A percentile compares a stretch with the other conserved stretches of the same genome.
phyloP scores from a whole-genome alignment of 1,284 basidiomycete species.

The Hemileia vastatrix region DNA sequence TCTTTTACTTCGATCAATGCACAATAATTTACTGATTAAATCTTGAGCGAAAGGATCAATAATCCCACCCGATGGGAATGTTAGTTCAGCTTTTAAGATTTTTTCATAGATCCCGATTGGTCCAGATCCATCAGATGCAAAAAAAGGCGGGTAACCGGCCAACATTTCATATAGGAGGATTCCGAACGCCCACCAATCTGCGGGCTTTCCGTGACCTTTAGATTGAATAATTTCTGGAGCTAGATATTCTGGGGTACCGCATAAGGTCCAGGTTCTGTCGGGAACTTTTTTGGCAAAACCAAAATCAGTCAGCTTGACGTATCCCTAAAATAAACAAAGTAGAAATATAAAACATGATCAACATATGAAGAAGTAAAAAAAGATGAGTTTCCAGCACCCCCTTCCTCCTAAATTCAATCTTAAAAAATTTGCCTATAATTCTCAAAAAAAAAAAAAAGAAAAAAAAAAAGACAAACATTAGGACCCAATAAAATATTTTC shows the following conservation, averaged over 20 bases:
- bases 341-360: too few relatives aligned
- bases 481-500: conserved; percentile 50
- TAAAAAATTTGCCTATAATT: too few relatives aligned
- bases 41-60: conserved; percentile 34
- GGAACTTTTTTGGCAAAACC: conserved; percentile 50
- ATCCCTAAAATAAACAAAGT: conserved; percentile 21
- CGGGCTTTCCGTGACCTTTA: conserved; percentile 50
- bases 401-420: too few relatives aligned
- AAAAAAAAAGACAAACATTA: conserved; percentile 37
- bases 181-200: conserved; percentile 51
- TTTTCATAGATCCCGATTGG: conserved; percentile 38
- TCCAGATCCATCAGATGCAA: neutral
- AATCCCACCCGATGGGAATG: conserved; percentile 29
- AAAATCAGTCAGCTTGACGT: conserved; percentile 49
- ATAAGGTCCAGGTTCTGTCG: conserved; percentile 48
- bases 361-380: too few relatives aligned
- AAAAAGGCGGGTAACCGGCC: conserved; percentile 29
- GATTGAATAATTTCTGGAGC: conserved; percentile 36
- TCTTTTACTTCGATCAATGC: conserved; percentile 32
- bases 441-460: neutral
- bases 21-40: conserved; percentile 32
- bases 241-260: conserved; percentile 45
- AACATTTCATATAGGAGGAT: conserved; percentile 50
- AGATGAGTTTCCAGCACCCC: too few relatives aligned
- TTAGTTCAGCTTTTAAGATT: conserved; percentile 32